Conservation (phyloP, 805 yeast genomes). For the Lipomyces yamanashiensis region DNA sequence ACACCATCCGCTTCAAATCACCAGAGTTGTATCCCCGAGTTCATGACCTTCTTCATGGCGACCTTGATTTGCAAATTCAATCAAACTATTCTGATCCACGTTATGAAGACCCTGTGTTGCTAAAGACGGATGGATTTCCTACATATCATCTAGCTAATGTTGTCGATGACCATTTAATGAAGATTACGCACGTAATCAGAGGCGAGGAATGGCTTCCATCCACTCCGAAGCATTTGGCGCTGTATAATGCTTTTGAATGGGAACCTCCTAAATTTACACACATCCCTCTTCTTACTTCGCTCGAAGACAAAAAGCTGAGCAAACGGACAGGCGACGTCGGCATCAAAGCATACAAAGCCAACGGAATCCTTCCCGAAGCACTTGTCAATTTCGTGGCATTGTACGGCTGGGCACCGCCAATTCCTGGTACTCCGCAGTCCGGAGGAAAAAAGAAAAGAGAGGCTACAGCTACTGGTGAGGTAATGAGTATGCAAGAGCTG, state of each 20-base stretch:
- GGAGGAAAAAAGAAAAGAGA: slow-evolving; percentile 8
- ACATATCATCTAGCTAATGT: slow-evolving; percentile 97
- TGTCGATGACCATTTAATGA: slow-evolving; percentile 91
- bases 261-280: slow-evolving; percentile 79
- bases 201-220: slow-evolving; percentile 99
- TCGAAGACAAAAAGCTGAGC: slow-evolving; percentile 64
- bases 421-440: slow-evolving; percentile 44
- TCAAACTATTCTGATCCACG: slow-evolving; percentile 69
- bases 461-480: slow-evolving; percentile 25
- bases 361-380: slow-evolving; percentile 86
- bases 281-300: slow-evolving; percentile 76
- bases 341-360: slow-evolving; percentile 51
- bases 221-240: slow-evolving; percentile 89
- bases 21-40: slow-evolving; percentile 73
- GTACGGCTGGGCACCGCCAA: slow-evolving; percentile 88
- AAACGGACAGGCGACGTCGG: slow-evolving; percentile 85
- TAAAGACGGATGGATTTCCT: slow-evolving; percentile 94
- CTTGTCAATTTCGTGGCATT: slow-evolving; percentile 82
- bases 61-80: slow-evolving; percentile 77
- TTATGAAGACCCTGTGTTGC: slow-evolving; percentile 84
- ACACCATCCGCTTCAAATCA: slow-evolving; percentile 73
- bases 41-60: slow-evolving; percentile 78
- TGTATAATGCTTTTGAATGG: slow-evolving; percentile 89
- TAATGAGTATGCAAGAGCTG: slow-evolving; percentile 27
- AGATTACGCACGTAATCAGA: slow-evolving; percentile 88